Evolutionary conservation across 1,139 yeast species (phyloP).

Genomic region (Tardiomyces digboiensis): DNA sequence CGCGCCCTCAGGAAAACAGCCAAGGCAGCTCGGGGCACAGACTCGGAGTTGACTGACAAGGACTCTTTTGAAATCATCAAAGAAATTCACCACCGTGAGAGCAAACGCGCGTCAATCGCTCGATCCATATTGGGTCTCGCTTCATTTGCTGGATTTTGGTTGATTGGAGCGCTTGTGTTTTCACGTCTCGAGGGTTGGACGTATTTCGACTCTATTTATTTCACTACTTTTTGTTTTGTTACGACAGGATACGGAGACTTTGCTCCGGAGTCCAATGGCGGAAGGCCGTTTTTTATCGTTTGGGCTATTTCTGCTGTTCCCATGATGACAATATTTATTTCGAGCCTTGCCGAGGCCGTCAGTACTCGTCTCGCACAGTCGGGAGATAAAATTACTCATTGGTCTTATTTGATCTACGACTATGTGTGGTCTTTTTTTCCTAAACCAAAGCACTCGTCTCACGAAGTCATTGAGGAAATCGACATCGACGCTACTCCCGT

Average conservation of each 20-base stretch:
- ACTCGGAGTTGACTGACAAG: constrained; percentile 21
- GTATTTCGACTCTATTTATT: constrained; percentile 61
- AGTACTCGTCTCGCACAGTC: constrained; percentile 19
- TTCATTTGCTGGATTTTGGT: constrained; percentile 51
- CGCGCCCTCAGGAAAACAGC: constrained; percentile 2
- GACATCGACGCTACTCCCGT: constrained; percentile 7
- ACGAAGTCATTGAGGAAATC: constrained; percentile 7
- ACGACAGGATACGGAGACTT: constrained; percentile 84
- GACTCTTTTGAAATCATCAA: constrained; percentile 50
- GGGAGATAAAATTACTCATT: constrained; percentile 4
- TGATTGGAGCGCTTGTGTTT: constrained; percentile 62
- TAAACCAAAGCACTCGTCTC: constrained; percentile 7
- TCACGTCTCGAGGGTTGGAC: constrained; percentile 52
- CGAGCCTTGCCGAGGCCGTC: constrained; percentile 58
- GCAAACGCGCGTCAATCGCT: background rate
- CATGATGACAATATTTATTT: constrained; percentile 71
- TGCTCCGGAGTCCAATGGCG: constrained; percentile 52
- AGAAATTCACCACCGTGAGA: constrained; percentile 28
- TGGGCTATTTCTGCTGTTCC: constrained; percentile 86
- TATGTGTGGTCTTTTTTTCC: constrained; percentile 7
- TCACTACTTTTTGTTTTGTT: constrained; percentile 61
- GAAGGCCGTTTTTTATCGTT: constrained; percentile 59
- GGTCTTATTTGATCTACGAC: background rate
- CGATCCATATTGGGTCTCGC: constrained; percentile 27
- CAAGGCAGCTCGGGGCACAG: background rate